Percentiles rank a stretch among this genome's conserved stretches.
Conservation (phyloP, 805 yeast species). For the Yarrowia sp. region DNA sequence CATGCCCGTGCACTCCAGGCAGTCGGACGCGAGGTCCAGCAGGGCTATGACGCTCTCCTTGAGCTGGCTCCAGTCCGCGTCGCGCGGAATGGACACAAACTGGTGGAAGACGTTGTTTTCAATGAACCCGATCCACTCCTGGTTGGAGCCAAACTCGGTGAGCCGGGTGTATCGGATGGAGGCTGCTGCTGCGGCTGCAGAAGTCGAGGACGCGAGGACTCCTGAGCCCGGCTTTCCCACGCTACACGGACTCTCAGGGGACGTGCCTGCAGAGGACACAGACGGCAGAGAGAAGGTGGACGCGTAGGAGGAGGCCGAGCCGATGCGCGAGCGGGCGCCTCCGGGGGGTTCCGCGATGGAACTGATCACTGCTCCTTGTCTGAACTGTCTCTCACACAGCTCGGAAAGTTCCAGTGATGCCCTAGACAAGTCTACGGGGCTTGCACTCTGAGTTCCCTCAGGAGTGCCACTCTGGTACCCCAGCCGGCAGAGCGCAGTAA, state of each 20-base stretch:
- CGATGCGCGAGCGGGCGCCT: slow-evolving; percentile 12
- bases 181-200: not conserved
- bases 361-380: slow-evolving; percentile 26
- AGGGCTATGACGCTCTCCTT: slow-evolving; percentile 19
- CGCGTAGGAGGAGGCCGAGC: slow-evolving; percentile 20
- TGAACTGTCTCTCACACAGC: slow-evolving; percentile 26
- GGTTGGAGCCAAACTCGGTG: slow-evolving; percentile 16
- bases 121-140: slow-evolving; percentile 25
- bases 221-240: slow-evolving; percentile 5
- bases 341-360: slow-evolving; percentile 21
- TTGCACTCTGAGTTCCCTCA: slow-evolving; percentile 12
- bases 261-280: slow-evolving; percentile 19
- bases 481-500: slow-evolving; percentile 26
- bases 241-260: slow-evolving; percentile 14
- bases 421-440: slow-evolving; percentile 27
- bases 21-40: slow-evolving; percentile 24
- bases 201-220: too few relatives aligned
- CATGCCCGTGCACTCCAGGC: slow-evolving; percentile 24
- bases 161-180: slow-evolving; percentile 6
- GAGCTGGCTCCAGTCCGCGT: slow-evolving; percentile 20
- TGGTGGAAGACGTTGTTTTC: slow-evolving; percentile 22
- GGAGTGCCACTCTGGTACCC: slow-evolving; percentile 28
- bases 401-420: slow-evolving; percentile 27
- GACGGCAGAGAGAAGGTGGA: slow-evolving; percentile 25
- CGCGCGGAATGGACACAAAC: slow-evolving; percentile 20